Evolutionary conservation across 176 grass and related monocot species (phyloP), one percentile per base, ranked within the genome.

Genomic region (sorghum (Sorghum bicolor)): DNA sequence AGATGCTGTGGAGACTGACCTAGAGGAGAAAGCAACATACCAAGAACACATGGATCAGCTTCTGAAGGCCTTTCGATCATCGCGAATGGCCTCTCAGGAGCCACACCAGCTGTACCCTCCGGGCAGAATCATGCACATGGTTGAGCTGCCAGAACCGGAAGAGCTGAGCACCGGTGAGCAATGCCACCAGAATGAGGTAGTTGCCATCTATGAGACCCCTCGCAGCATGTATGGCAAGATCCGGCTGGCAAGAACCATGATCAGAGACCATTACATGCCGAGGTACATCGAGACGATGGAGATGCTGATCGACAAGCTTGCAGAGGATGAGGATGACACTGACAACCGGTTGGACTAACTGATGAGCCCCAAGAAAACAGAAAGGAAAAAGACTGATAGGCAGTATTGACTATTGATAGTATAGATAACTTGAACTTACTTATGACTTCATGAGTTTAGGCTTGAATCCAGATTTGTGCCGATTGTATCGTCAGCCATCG

Each of bases 81-180:
- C 70, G 5, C 1, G 69, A 22, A 65, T 24, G 2, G 0, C 0
- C 29, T 72, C 41, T 69, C 77, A 45, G 19, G 69, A 70, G 40
- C 60, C 37, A 10, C 72, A 11, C 3, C 91, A 94, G 68, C 82
- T 97, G 44, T 97, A 88, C 74, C 94, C 91, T 68, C 94, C 94
- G 4, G 94, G 94, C 36, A 90, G 80, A 88, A 94, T 92, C 78
- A 76, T 97, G 83, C 94, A 97, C 83, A 97, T 97, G 91, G 87
- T 94, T 71, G 77, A 65, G 17, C 65, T 89, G 10, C 91, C 84
- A 14, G 60, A 38, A 30, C 8, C 67, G 43, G 73, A 79, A 74
- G 81, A 61, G 29, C 26, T 5, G 1, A 29, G 67, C 44, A 57
- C 33, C 4, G 30, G 36, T 9, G 57, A 77, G 25, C 76, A 79